Base-by-base conservation (phyloP, 2,329 filamentous ascomycete genomes). In the Verruconis gallopava region DNA sequence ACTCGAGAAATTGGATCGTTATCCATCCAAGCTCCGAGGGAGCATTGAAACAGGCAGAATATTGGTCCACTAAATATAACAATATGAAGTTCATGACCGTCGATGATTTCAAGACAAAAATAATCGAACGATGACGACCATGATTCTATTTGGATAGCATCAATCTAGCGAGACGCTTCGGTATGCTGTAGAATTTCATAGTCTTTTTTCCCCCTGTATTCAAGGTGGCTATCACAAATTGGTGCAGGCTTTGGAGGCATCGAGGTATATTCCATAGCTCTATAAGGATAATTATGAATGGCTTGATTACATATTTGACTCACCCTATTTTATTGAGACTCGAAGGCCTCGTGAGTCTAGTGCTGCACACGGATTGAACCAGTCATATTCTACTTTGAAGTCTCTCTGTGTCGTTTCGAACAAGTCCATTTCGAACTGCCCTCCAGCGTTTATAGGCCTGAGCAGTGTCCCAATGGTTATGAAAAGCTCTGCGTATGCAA, bases 401-500 rank as follows among this genome's bases (percentile, higher is more conserved):
- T 57, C 55, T n/a, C 43, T 32, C 17, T 37, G 42, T n/a, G 44
- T 47, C 22, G 55, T 58, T 43, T 56, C 51, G 40, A 46, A 54
- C 21, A 58, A 36, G 37, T 49, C 44, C 21, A 58, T 37, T 19
- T 44, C 28, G 34, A 46, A 44, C 47, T 15, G 48, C 6, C 9
- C n/a, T 44, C 22, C 49, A 30, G 3, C 40, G 30, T n/a, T 44
- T 30, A 28, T 40, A 4, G 43, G 45, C 18, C 30, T 14, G 40
- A 55, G 53, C 15, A 57, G 20, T 36, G 43, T 43, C 15, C 45
- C 53, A 19, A 56, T 38, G 34, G 47, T 48, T 11, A 53, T 20
- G 37, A 53, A 63, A 14, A 65, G 48, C 49, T 65, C 61, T 4
- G 58, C 48, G 19, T 62, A 61, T 14, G 56, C 62, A 3, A 65